Base-by-base conservation (phyloP, 2,329 filamentous ascomycete species). In the Hypoxylon sp. region DNA sequence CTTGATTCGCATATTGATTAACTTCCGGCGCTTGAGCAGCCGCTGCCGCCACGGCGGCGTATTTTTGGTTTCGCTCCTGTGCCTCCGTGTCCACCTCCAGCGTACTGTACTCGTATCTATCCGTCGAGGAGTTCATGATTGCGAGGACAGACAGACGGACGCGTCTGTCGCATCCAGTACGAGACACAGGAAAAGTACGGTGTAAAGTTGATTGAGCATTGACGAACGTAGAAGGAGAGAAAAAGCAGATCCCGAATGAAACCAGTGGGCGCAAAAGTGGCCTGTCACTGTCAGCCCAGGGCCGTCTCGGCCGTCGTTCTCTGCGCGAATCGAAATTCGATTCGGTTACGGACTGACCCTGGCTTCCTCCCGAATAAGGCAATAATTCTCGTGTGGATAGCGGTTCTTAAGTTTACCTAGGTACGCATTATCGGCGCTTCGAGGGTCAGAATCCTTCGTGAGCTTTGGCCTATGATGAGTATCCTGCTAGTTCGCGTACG, bases 21-120 rank as follows among this genome's bases (percentile, higher is more conserved):
- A 60, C 83, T 82, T 34, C 79, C 76, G 62, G 82, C 76, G 66
- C 81, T 17, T 56, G 63, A 13, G 57, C 52, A 19, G 55, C 61
- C 36, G 43, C 13, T 17, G 52, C 41, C 9, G 57, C 45, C 51
- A 67, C 63, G 41, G 68, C 63, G 41, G 60, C 63, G 38, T 61
- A 65, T n/a, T 48, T 50, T 11, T 43, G 38, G 3, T 57, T 55
- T 48, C 60, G 67, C 3, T 55, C 34, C 25, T 66, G 57, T 43
- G 62, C 62, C n/a, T 68, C 56, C 9, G 52, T 60, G 51, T 72
- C 67, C 34, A 72, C 60, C 60, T 73, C 71, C 14, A 73, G 30
- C 19, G 67, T 72, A 21, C 71, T 73, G 57, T 73, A 70, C 1
- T 70, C 63, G 49, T 68, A 51, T 28, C 43, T 60, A 38, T 71